A percentile compares a stretch with the other conserved stretches of the same genome.
These are phyloP conservation scores for Poronia punctata DNA, from an alignment of 495 filamentous ascomycete genomes.

Conservation along the genomic window DNA sequence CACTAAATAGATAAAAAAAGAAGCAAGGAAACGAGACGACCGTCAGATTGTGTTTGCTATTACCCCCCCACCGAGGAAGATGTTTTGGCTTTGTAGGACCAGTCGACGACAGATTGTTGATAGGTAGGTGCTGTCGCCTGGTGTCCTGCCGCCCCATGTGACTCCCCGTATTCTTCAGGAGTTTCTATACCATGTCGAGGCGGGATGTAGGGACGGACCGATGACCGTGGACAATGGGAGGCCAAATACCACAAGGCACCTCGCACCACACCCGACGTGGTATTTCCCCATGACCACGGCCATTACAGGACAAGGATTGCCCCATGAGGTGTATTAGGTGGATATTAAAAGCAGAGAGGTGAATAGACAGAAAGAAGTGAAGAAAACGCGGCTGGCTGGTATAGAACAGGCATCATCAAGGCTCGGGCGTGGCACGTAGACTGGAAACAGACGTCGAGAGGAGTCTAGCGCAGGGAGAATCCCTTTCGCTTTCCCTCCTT, in stretches of 20 bases:
- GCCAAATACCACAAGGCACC: neutral
- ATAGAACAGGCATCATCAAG: conserved; percentile 43
- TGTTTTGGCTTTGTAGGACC: conserved; percentile 11
- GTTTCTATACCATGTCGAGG: too few relatives aligned
- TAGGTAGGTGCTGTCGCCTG: conserved; percentile 17
- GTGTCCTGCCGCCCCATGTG: conserved; percentile 21
- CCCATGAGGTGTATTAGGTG: conserved; percentile 36
- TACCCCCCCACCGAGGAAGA: conserved; percentile 10
- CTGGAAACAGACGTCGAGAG: conserved; percentile 16
- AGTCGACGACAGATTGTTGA: conserved; percentile 12
- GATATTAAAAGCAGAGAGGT: conserved; percentile 40
- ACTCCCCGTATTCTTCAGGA: conserved; percentile 14
- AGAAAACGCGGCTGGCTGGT: conserved; percentile 41
- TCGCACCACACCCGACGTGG: conserved; percentile 14
- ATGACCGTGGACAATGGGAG: too few relatives aligned
- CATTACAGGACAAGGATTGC: conserved; percentile 8
- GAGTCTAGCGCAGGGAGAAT: conserved; percentile 85
- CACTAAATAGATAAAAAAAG: conserved; percentile 3
- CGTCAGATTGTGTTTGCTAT: conserved; percentile 12
- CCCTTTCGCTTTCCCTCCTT: conserved; percentile 96
- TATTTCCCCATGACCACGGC: conserved; percentile 5
- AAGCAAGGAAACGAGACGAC: conserved; percentile 10
- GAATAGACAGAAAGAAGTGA: conserved; percentile 36
- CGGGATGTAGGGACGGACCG: too few relatives aligned
- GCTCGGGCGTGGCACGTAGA: conserved; percentile 39